Conservation (phyloP, 768 basidiomycete genomes). For the Rubroboletus satanas region DNA sequence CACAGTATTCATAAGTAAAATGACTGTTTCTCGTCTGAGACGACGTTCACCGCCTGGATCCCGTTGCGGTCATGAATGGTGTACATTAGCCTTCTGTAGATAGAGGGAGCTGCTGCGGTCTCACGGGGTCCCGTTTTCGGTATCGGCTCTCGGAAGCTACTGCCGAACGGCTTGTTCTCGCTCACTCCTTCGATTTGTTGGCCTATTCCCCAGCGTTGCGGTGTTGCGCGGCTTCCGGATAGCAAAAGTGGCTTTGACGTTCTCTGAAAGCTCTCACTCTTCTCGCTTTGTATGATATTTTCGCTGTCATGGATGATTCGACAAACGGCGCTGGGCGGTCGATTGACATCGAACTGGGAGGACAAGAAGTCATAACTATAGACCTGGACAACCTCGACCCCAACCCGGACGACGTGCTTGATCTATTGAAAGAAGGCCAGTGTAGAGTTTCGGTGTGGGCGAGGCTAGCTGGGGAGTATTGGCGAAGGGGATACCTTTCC, state of each 20-base stretch:
- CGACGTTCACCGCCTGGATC: no score
- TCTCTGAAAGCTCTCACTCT: not conserved
- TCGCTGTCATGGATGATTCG: constrained; percentile 18
- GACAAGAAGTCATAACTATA: constrained; percentile 84
- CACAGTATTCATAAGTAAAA: no score
- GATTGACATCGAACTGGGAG: constrained; percentile 74
- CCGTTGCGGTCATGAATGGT: no score
- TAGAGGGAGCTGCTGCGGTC: no score
- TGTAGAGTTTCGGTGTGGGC: constrained; percentile 77
- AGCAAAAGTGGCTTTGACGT: not conserved
- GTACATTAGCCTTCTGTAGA: no score
- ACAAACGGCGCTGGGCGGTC: constrained; percentile 28
- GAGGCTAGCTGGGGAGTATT: constrained; percentile 83
- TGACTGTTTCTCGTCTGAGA: no score
- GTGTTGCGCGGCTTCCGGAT: not conserved
- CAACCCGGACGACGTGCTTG: constrained; percentile 69
- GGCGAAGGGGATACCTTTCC: constrained; percentile 69
- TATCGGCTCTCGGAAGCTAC: not conserved
- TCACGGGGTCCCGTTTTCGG: not conserved
- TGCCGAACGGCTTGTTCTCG: not conserved
- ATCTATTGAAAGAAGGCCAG: constrained; percentile 66
- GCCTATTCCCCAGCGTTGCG: not conserved
- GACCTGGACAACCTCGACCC: constrained; percentile 85
- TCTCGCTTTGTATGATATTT: not conserved
- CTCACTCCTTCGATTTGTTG: not conserved